Conservation (phyloP, 768 basidiomycete species). For the Mycena vitilis region DNA sequence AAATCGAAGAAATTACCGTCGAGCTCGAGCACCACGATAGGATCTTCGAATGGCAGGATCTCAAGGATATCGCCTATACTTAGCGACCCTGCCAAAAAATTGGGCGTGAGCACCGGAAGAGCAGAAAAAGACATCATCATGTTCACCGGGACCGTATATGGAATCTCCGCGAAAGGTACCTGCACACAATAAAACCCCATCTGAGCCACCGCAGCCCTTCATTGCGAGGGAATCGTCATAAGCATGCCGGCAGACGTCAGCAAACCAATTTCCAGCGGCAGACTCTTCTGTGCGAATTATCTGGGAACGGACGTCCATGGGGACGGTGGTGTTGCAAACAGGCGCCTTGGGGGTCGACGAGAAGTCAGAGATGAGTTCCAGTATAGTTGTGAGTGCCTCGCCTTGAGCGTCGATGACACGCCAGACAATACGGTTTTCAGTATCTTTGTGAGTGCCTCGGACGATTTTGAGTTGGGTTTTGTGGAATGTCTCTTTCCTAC, state of each 20-base stretch:
- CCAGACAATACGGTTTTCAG: conserved; percentile 73
- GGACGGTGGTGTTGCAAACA: conserved; percentile 75
- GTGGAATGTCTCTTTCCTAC: conserved; percentile 76
- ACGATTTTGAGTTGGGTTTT: conserved; percentile 68
- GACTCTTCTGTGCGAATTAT: conserved; percentile 82
- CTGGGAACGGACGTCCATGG: conserved; percentile 81
- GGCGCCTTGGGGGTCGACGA: conserved; percentile 77
- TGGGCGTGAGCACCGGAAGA: not conserved
- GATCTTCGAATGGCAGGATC: conserved; percentile 90
- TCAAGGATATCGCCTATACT: conserved; percentile 90
- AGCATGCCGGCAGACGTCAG: conserved; percentile 84
- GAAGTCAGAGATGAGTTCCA: conserved; percentile 75
- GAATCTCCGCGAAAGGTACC: conserved; percentile 91
- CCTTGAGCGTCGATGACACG: conserved; percentile 76
- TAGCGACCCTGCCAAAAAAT: conserved; percentile 63
- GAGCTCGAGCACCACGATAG: conserved; percentile 82
- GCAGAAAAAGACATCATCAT: conserved; percentile 1
- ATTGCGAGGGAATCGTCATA: conserved; percentile 79
- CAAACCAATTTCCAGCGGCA: conserved; percentile 83
- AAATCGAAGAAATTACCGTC: no score
- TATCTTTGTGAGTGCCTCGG: conserved; percentile 64
- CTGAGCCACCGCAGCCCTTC: conserved; percentile 72
- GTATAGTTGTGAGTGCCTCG: conserved; percentile 64
- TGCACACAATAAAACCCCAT: conserved; percentile 84
- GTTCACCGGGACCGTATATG: conserved; percentile 80